Evolutionary conservation across 768 basidiomycete genomes (phyloP), one percentile per base, ranked within the genome.

Genomic region (Trametes cubensis): DNA sequence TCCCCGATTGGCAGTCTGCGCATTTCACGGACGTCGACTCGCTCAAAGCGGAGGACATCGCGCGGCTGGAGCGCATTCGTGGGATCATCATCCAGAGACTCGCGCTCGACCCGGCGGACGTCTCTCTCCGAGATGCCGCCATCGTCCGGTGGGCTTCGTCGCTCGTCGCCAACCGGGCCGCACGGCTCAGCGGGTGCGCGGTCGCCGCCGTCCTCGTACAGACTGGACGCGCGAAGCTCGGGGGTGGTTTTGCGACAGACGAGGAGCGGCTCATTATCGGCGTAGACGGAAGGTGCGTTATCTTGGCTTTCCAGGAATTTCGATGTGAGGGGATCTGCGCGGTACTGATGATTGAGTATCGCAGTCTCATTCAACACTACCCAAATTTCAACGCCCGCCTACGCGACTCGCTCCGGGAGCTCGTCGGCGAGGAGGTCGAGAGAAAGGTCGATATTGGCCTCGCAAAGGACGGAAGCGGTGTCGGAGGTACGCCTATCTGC

Each of bases 381-480:
- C 97, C 97, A 1, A 80, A 84, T 69, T 99, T 94, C 73, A 85
- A 94, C 69, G 77, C 81, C 15, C 83, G 82, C 14, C 78, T 97
- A 56, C 83, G 94, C 18, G 85, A 86, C 46, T 88, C 95, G 0
- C 73, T 99, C 53, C 78, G 83, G n/a, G 71, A 76, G 3, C 71
- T 98, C 21, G 85, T 98, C 3, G 96, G 96, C 2, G 79, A 84
- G 42, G 86, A 91, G 34, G 86, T 91, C 7, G 94, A 95, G 78
- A 80, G 85, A 69, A 79, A 85, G 30, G 86, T 97, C 0, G 82
- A 88, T 51, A 91, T 98, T 68, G 96, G 94, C 40, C 73, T 98
- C 72, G 97, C 97, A 4, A 98, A 97, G 75, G 97, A 99, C 68
- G 97, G 97, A 14, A 95, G 93, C 70, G 97, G 96, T 40, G 94